phyloP scores from a whole-genome alignment of 306 rosid genomes.

The Citrullus mucosospermus region DNA sequence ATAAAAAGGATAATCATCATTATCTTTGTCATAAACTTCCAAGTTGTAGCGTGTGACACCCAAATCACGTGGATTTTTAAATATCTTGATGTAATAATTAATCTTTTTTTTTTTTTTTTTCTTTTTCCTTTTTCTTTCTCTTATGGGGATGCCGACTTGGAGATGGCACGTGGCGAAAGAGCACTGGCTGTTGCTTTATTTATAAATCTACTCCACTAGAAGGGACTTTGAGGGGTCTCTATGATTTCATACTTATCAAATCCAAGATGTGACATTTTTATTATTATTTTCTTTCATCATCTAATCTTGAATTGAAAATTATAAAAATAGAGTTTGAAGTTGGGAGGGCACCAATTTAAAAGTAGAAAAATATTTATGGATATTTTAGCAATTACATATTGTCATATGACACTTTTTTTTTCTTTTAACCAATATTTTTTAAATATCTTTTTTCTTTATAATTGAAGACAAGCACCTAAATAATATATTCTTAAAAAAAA shows the following conservation, averaged over 20 bases:
- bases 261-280: background rate
- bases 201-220: background rate
- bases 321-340: background rate
- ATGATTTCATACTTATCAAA: background rate
- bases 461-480: too few species aligned
- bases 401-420: too few species aligned
- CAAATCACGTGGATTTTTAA: background rate
- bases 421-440: too few species aligned
- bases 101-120: background rate
- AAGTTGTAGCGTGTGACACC: background rate
- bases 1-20: background rate
- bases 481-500: too few species aligned
- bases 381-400: too few species aligned
- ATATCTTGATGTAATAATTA: constrained; percentile 1
- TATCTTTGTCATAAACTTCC: background rate
- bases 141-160: background rate
- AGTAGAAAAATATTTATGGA: too few species aligned
- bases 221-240: background rate
- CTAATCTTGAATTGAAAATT: background rate
- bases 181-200: background rate
- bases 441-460: too few species aligned
- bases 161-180: background rate
- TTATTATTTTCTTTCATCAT: background rate
- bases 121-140: too few species aligned
- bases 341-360: too few species aligned